A percentile compares a stretch with the other conserved stretches of the same genome.
These are phyloP conservation scores for Glomus cerebriforme DNA, from an alignment of 192 early-diverging fungal genomes.

Conservation along the genomic window DNA sequence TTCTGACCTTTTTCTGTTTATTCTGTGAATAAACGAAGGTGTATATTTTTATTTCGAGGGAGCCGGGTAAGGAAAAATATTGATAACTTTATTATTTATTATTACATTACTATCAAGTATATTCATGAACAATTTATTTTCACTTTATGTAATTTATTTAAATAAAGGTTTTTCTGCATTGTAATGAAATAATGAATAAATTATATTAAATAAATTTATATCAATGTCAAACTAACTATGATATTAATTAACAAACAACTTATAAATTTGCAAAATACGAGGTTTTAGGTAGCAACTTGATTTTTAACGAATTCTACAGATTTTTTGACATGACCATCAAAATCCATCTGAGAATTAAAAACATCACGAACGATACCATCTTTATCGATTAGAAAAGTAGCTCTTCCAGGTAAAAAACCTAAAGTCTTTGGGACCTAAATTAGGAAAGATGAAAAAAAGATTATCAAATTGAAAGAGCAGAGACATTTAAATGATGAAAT, in stretches of 20 bases:
- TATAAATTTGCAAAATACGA: background rate
- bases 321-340: constrained; percentile 36
- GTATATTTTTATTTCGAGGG: background rate
- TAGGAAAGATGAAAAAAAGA: background rate
- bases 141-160: too few relatives aligned
- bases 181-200: too few relatives aligned
- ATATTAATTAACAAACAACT: too few relatives aligned
- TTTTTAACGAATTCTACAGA: constrained; percentile 37
- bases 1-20: background rate
- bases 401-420: constrained; percentile 37
- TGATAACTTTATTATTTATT: background rate
- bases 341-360: constrained; percentile 41
- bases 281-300: background rate
- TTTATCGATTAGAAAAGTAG: constrained; percentile 39
- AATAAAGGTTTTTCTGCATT: too few relatives aligned
- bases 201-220: too few relatives aligned
- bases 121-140: too few relatives aligned
- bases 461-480: background rate
- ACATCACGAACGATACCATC: constrained; percentile 42
- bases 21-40: background rate
- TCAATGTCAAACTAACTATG: too few relatives aligned
- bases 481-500: background rate
- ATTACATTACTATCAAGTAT: background rate
- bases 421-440: constrained; percentile 31
- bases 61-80: background rate